Percentiles rank a stretch among this genome's conserved stretches.
Evolutionary conservation across 257 asterid species (phyloP).

Genomic region (Cynanchum wilfordii): DNA sequence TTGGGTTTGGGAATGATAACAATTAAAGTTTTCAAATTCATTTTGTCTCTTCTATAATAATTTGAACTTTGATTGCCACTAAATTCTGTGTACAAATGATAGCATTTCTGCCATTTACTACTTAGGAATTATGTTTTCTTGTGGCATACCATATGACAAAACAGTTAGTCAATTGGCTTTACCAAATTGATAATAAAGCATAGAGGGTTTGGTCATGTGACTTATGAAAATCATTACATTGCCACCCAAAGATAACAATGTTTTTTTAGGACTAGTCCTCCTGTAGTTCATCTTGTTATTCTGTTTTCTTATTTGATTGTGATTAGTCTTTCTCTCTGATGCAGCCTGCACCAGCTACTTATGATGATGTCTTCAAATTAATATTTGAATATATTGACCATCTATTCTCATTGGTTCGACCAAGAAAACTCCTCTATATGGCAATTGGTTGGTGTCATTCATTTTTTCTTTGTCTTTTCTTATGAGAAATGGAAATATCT

Average conservation of each 20-base stretch:
- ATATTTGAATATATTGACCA: constrained; percentile 94
- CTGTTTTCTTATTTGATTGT: not conserved
- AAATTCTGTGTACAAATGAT: not conserved
- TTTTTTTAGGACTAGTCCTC: not conserved
- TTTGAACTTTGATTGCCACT: not conserved
- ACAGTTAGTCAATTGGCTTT: not conserved
- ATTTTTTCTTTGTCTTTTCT: constrained; percentile 3
- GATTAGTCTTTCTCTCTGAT: constrained; percentile 19
- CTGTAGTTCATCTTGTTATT: not conserved
- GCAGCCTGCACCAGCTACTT: constrained; percentile 91
- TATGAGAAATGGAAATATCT: constrained; percentile 11
- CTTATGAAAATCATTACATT: not conserved
- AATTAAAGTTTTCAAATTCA: not conserved
- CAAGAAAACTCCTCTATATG: constrained; percentile 89
- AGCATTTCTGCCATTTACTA: not conserved
- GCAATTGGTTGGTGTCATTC: constrained; percentile 68
- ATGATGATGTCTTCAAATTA: constrained; percentile 70
- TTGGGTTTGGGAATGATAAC: not conserved
- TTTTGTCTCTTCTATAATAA: not conserved
- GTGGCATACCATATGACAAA: not conserved
- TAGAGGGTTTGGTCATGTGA: not conserved
- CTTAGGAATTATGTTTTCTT: not conserved
- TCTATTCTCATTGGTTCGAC: constrained; percentile 77
- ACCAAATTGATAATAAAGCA: not conserved
- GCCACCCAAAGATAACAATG: not conserved